Evolutionary conservation across 805 yeast genomes (phyloP).

Genomic region (Kluyveromyces starmeri): DNA sequence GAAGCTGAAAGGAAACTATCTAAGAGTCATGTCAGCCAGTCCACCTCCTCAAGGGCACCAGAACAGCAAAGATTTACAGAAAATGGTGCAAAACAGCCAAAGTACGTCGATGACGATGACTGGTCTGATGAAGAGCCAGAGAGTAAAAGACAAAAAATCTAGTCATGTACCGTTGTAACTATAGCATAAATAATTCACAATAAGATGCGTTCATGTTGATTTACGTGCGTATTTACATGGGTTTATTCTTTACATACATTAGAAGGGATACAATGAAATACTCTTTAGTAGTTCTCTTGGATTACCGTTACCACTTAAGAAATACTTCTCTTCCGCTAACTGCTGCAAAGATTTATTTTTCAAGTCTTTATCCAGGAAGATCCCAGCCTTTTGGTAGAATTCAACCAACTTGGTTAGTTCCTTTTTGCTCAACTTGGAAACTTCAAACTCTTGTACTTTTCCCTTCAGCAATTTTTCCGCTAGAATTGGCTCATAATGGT

Average conservation of each 20-base stretch:
- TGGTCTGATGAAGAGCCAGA: conserved; percentile 23
- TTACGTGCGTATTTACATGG: conserved; percentile 5
- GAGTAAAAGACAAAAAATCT: conserved; percentile 1
- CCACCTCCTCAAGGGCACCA: conserved; percentile 5
- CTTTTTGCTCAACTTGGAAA: conserved; percentile 35
- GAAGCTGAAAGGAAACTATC: conserved; percentile 22
- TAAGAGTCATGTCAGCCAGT: conserved; percentile 4
- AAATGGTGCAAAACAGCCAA: conserved; percentile 13
- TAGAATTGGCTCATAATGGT: conserved; percentile 45
- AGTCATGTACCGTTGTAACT: background rate
- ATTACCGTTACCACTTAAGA: conserved; percentile 58
- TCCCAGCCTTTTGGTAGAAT: conserved; percentile 33
- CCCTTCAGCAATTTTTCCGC: conserved; percentile 39
- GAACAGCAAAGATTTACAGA: conserved; percentile 5
- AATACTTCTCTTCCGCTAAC: conserved; percentile 40
- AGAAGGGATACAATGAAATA: conserved; percentile 13
- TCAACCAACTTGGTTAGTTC: conserved; percentile 38
- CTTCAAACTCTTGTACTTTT: conserved; percentile 31
- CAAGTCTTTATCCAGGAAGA: conserved; percentile 31
- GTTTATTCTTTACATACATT: background rate
- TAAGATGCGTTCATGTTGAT: background rate
- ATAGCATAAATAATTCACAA: background rate
- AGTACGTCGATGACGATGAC: conserved; percentile 27
- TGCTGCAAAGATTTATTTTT: conserved; percentile 28
- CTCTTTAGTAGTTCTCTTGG: conserved; percentile 42